Evolutionary conservation across 306 rosid species (phyloP).

Genomic region (apple (Malus domestica)): DNA sequence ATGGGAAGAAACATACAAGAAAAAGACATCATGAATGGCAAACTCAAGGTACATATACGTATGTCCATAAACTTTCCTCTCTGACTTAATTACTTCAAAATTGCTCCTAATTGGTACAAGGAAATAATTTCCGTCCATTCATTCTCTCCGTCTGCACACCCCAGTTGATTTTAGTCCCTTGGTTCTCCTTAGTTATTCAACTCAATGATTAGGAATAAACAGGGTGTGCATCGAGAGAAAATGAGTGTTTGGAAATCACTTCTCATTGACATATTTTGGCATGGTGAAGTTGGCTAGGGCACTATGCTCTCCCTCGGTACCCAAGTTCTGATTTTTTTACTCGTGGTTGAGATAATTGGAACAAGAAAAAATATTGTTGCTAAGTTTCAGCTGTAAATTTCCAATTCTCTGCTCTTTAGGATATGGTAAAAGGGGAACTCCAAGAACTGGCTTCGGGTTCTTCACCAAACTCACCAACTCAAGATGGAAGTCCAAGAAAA

Average conservation of each 20-base stretch:
- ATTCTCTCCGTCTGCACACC: background rate
- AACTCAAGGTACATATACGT: conserved; percentile 15
- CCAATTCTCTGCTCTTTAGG: conserved; percentile 3
- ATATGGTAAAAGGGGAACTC: conserved; percentile 1
- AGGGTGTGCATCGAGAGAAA: background rate
- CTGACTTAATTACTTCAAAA: background rate
- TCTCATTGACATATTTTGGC: background rate
- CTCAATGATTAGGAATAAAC: too few relatives aligned
- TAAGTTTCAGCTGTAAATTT: background rate
- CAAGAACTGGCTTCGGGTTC: conserved; percentile 18
- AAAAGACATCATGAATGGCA: conserved; percentile 15
- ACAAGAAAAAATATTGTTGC: background rate
- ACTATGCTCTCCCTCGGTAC: background rate
- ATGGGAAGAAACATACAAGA: conserved; percentile 14
- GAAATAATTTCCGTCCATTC: background rate
- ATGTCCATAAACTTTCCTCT: background rate
- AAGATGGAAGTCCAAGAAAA: conserved; percentile 25
- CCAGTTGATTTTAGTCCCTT: too few relatives aligned
- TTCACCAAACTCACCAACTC: conserved; percentile 15
- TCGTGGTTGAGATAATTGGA: background rate
- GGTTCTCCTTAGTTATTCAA: background rate
- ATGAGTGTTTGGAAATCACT: background rate
- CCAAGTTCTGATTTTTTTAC: background rate
- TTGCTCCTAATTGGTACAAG: background rate
- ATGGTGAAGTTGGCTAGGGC: background rate